Conservation (phyloP, 179 eudicot genomes). For the Gypsophila paniculata region DNA sequence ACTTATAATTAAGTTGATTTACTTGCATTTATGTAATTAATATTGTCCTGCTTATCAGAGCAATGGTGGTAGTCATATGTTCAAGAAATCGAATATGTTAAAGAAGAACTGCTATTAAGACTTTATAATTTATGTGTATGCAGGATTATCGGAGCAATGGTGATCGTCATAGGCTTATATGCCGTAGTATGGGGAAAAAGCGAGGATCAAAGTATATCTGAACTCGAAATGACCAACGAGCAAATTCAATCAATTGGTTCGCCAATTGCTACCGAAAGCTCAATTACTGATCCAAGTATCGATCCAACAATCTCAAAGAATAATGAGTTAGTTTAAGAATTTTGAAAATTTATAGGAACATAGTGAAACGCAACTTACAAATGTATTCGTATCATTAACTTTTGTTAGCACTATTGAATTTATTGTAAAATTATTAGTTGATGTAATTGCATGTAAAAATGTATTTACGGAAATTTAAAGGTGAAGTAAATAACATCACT, state of each 20-base stretch:
- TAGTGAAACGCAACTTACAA: background rate
- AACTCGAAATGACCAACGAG: background rate
- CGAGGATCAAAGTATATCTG: slow-evolving; percentile 25
- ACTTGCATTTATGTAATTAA: background rate
- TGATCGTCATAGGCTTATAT: slow-evolving; percentile 41
- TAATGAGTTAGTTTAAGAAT: slow-evolving; percentile 9
- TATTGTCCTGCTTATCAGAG: too few relatives aligned
- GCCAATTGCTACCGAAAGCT: slow-evolving; percentile 1
- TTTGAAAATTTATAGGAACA: background rate
- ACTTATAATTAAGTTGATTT: background rate
- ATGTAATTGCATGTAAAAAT: too few relatives aligned
- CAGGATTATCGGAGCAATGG: slow-evolving; percentile 43
- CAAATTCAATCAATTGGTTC: slow-evolving; percentile 15
- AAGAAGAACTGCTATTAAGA: background rate
- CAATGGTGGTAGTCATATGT: too few relatives aligned
- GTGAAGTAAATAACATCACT: too few relatives aligned
- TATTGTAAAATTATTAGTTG: too few relatives aligned
- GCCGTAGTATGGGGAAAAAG: slow-evolving; percentile 50
- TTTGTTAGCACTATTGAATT: too few relatives aligned
- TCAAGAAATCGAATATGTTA: too few relatives aligned
- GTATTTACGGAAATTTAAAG: too few relatives aligned
- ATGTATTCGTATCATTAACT: too few relatives aligned
- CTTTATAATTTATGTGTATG: background rate
- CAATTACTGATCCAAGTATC: background rate
- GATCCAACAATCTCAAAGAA: background rate